Conservation (phyloP, 306 rosid species). For the Hippophae tibetana region DNA sequence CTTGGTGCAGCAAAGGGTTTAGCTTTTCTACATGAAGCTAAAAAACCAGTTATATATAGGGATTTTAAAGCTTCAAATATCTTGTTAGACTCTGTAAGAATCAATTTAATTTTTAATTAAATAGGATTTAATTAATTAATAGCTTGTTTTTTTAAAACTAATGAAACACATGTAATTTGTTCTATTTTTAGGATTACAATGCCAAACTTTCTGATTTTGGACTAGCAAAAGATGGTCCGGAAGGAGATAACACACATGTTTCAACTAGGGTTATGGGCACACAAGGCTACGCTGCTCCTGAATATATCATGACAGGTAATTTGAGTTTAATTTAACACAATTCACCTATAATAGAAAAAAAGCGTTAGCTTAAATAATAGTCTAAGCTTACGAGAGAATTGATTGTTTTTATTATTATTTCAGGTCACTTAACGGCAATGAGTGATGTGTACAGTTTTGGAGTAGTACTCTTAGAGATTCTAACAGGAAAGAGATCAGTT, state of each 20-base stretch:
- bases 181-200: conserved; percentile 46
- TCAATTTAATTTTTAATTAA: neutral
- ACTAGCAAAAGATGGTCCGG: conserved; percentile 92
- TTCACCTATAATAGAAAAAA: neutral
- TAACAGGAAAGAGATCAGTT: conserved; percentile 73
- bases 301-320: conserved; percentile 85
- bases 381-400: neutral
- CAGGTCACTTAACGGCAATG: conserved; percentile 88
- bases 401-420: neutral
- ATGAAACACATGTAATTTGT: neutral
- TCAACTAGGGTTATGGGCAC: conserved; percentile 96
- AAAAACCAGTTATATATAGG: conserved; percentile 72
- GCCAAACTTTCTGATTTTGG: conserved; percentile 96
- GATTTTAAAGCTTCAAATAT: conserved; percentile 82
- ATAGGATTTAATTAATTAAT: neutral
- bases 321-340: neutral
- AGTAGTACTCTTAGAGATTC: conserved; percentile 63
- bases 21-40: conserved; percentile 65
- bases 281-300: conserved; percentile 94
- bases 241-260: conserved; percentile 93
- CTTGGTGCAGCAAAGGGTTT: conserved; percentile 73
- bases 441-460: conserved; percentile 96
- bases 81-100: conserved; percentile 58
- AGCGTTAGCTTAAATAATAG: neutral
- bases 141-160: neutral